Base-by-base conservation (phyloP, 1,284 basidiomycete species). In the Cryptococcus sp. region DNA sequence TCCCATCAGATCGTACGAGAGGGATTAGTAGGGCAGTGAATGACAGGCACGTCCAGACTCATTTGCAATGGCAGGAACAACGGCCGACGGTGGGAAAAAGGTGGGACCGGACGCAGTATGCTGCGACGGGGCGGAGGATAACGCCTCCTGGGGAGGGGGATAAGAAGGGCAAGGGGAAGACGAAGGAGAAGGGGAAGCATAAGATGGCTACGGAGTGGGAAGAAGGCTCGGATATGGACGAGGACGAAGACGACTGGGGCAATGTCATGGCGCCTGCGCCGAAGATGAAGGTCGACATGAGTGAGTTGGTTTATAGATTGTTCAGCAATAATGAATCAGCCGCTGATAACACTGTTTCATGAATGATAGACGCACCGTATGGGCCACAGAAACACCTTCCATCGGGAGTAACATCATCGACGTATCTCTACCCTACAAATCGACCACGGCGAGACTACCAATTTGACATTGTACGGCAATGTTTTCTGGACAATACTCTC, bases 351-450 rank as follows among this genome's bases (percentile, higher is more conserved):
- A 40, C 13, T 4, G 18, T 44, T 12, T 33, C 23, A 1, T 36
- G 8, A 15, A 11, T 28, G 13, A 28, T 28, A 73, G 71, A 53
- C 46, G 62, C 59, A 24, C 62, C 68, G 2, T 76, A 76, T 44
- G 67, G 64, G 20, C 86, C 84, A 2, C 83, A 86, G 4, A 90
- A 90, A 85, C 91, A 90, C 71, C 77, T 88, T 49, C 82, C 87
- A 8, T 90, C 96, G 67, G 78, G 83, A 23, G 81, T 89, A n/a
- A 87, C 89, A 44, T 84, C 85, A 4, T 85, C 85, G 67, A 88
- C 88, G 46, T 98, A 93, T 87, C 85, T 97, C 59, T 99, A 89
- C 74, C 96, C 96, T 0, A 82, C 89, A 7, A 98, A 98, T 72
- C 82, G 84, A 49, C 84, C 87, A 1, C 91, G 89, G 67, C 86